phyloP scores from a whole-genome alignment of 257 asterid species.

The Solanum sejunctum region DNA sequence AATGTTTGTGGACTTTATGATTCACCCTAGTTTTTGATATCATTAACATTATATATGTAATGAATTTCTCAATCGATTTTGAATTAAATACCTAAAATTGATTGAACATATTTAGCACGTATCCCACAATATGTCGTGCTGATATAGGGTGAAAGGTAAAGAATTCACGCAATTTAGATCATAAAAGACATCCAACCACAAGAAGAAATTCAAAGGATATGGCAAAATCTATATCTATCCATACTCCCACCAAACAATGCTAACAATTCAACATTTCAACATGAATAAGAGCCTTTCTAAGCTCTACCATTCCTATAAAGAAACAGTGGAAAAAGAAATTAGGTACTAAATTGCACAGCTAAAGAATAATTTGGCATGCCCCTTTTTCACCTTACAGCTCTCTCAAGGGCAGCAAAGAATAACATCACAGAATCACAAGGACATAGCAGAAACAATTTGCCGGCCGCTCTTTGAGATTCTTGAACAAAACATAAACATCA shows the following conservation, averaged over 20 bases:
- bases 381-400: conserved; percentile 1
- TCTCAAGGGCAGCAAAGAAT: conserved; percentile 5
- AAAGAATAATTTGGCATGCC: background rate
- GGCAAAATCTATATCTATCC: background rate
- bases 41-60: too few relatives aligned
- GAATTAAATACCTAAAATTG: background rate
- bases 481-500: conserved; percentile 93
- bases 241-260: background rate
- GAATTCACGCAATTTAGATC: background rate
- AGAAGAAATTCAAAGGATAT: background rate
- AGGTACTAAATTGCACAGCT: conserved; percentile 22
- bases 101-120: background rate
- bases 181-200: background rate
- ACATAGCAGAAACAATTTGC: conserved; percentile 64
- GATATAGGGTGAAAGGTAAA: background rate
- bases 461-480: conserved; percentile 82
- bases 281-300: background rate
- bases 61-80: background rate
- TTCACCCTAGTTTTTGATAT: too few relatives aligned
- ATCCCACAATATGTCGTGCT: background rate
- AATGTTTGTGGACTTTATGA: background rate
- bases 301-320: background rate
- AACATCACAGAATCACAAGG: conserved; percentile 16
- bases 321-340: background rate
- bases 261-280: background rate